A percentile compares a stretch with the other conserved stretches of the same genome.
These are phyloP conservation scores for Fragaria ananassa DNA, from an alignment of 306 rosid genomes.

Conservation along the genomic window DNA sequence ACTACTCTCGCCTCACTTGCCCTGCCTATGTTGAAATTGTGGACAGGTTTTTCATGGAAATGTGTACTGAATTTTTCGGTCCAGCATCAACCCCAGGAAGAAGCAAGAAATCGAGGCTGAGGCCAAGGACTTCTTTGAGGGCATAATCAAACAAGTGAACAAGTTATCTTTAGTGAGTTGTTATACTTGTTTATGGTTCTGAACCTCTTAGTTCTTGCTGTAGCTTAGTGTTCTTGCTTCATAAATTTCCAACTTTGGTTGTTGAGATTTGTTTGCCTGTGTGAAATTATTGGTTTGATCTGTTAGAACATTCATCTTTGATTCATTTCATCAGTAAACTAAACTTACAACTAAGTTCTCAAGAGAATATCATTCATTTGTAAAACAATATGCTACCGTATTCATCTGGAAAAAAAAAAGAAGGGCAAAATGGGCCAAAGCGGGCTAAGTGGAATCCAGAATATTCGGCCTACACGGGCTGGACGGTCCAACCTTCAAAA, in stretches of 20 bases:
- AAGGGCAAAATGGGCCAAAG: too few species aligned
- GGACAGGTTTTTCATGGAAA: slow-evolving; percentile 74
- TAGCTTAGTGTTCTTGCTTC: neutral
- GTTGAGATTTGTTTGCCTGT: neutral
- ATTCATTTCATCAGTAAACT: neutral
- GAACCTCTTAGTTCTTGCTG: neutral
- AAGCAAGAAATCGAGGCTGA: slow-evolving; percentile 36
- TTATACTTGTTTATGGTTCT: neutral
- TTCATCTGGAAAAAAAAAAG: neutral
- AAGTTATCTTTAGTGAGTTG: neutral
- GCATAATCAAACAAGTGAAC: neutral
- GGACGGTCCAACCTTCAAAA: too few species aligned
- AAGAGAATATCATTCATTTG: neutral
- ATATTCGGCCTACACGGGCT: too few species aligned
- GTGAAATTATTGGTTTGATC: neutral
- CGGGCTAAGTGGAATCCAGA: too few species aligned
- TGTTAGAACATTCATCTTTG: neutral
- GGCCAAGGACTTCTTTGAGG: slow-evolving; percentile 32
- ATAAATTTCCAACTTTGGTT: neutral
- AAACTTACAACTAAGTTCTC: neutral
- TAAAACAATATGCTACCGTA: neutral
- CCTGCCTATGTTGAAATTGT: slow-evolving; percentile 82
- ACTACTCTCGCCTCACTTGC: slow-evolving; percentile 75
- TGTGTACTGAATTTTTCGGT: slow-evolving; percentile 54
- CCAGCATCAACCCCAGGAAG: slow-evolving; percentile 29